A percentile compares a stretch with the other conserved stretches of the same genome.
These are phyloP conservation scores for Chalciporus pseudorubinellus DNA, from an alignment of 768 basidiomycete species.

Conservation along the genomic window DNA sequence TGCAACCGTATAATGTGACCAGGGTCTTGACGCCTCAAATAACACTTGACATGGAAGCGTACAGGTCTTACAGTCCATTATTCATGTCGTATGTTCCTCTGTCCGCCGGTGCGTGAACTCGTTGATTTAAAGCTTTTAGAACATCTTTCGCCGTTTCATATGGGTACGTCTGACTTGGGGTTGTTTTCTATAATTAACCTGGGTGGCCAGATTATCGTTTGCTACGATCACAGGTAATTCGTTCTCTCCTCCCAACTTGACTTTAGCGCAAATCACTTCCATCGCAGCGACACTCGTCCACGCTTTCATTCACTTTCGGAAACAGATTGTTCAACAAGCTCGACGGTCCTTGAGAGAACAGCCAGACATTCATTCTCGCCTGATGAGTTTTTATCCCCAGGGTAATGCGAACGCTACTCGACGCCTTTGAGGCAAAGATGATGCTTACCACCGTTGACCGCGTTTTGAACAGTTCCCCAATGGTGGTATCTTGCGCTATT, in stretches of 20 bases:
- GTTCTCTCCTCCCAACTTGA: neutral
- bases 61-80: conserved; percentile 56
- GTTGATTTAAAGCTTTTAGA: conserved; percentile 10
- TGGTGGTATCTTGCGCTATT: conserved; percentile 84
- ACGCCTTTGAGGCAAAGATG: too few relatives aligned
- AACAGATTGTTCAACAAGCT: conserved; percentile 72
- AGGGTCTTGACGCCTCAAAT: conserved; percentile 50
- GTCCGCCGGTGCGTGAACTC: neutral
- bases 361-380: conserved; percentile 79
- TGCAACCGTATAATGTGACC: conserved; percentile 54
- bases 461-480: conserved; percentile 55
- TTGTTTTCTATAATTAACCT: conserved; percentile 25
- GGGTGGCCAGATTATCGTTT: conserved; percentile 72
- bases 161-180: conserved; percentile 12
- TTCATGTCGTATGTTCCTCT: conserved; percentile 44
- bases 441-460: neutral
- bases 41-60: conserved; percentile 54
- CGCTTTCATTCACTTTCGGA: conserved; percentile 63
- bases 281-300: conserved; percentile 29
- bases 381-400: conserved; percentile 71
- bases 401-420: conserved; percentile 13
- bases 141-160: conserved; percentile 32
- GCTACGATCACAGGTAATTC: conserved; percentile 67
- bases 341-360: conserved; percentile 72
- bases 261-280: neutral